phyloP scores from a whole-genome alignment of 768 basidiomycete genomes.

The Rhizopogon sp. region DNA sequence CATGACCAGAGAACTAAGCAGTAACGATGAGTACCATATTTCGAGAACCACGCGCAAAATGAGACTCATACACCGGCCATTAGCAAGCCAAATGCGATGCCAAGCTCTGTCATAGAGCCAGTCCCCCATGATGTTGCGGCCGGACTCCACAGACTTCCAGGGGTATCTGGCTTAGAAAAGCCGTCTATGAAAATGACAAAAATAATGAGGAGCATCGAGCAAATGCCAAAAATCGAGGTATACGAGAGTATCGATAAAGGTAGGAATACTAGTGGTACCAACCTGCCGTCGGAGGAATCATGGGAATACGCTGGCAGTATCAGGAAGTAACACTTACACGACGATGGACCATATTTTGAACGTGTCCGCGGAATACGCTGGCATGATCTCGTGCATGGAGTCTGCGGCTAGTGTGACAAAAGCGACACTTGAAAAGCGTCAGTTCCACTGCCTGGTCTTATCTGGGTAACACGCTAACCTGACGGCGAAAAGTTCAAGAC shows the following conservation, averaged over 20 bases:
- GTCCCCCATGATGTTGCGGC: slow-evolving; percentile 62
- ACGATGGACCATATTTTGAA: slow-evolving; percentile 75
- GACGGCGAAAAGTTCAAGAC: slow-evolving; percentile 82
- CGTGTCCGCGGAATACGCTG: slow-evolving; percentile 56
- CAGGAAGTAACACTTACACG: slow-evolving; percentile 42
- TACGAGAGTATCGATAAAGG: slow-evolving; percentile 85
- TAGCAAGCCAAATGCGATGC: slow-evolving; percentile 82
- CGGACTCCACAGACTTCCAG: slow-evolving; percentile 79
- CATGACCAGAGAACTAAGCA: slow-evolving; percentile 81
- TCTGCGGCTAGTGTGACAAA: slow-evolving; percentile 90
- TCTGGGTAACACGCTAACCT: slow-evolving; percentile 38
- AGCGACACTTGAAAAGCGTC: slow-evolving; percentile 52
- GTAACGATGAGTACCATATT: neutral
- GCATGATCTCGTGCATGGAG: slow-evolving; percentile 70
- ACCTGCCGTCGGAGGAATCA: slow-evolving; percentile 23
- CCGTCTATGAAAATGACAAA: slow-evolving; percentile 81
- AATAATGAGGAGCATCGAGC: slow-evolving; percentile 73
- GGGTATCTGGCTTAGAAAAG: slow-evolving; percentile 59
- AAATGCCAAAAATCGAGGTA: slow-evolving; percentile 80
- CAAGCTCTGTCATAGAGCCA: slow-evolving; percentile 50
- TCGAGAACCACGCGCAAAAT: neutral
- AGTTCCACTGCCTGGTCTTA: neutral
- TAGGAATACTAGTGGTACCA: slow-evolving; percentile 81
- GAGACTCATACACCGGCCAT: slow-evolving; percentile 73
- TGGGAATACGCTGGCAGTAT: neutral